Base-by-base conservation (phyloP, 306 rosid species). In the Prunus persica region DNA sequence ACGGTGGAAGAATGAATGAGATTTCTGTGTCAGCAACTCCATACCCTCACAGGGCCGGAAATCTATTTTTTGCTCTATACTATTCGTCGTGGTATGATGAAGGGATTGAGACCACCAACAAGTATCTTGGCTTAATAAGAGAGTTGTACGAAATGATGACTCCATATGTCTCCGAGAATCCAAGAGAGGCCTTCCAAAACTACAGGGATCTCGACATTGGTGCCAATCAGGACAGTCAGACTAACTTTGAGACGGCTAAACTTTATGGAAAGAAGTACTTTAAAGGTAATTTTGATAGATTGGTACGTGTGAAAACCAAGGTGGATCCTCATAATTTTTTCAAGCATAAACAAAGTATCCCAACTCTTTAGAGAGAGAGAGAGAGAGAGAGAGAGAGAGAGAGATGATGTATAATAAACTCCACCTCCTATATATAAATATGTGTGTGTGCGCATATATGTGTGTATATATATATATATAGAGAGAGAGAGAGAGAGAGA, bases 21-120 rank as follows among this genome's bases (percentile, higher is more conserved):
- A 84, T 90, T 79, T 50, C 86, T 3, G 76, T 81, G 25, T 45
- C 41, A 0, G 84, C 49, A 41, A 80, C 76, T 11, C 79, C 95
- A 47, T 72, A 84, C 22, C 90, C 90, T 65, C 89, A 90, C 27
- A 27, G 92, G 3, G 80, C 22, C 0, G 94, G 88, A 34, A 86
- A 82, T 47, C 16, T 90, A 0, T 79, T 65, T 19, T 27, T 25
- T 1, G 41, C 66, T 14, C 46, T 62, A 12, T 64, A 71, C 73
- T 51, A 0, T 3, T 11, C 15, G 12, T 19, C 1, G 1, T 77
- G 80, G 80, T 10, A 52, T 2, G 51, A 81, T 16, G 65, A 49
- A 24, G 63, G 15, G 14, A 57, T 57, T 41, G 78, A 69, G n/a
- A 71, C 78, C 57, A 77, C 80, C 43, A 30, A 65, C 9, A 15